Evolutionary conservation across 768 basidiomycete genomes (phyloP).

Genomic region (Hortiboletus flavorubellus): DNA sequence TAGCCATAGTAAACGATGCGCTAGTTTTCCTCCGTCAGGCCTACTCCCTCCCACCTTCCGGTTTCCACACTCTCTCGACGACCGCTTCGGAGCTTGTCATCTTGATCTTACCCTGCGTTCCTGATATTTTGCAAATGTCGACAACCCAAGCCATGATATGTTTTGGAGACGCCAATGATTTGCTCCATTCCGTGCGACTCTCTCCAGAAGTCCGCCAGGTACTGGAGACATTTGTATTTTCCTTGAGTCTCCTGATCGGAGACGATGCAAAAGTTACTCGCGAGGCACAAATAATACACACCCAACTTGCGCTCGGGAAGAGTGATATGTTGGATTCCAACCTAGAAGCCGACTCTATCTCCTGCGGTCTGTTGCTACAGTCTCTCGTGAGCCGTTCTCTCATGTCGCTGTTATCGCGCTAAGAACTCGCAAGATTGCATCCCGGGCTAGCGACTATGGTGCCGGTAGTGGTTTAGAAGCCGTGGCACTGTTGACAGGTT

Average conservation of each 20-base stretch:
- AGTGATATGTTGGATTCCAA: conserved; percentile 53
- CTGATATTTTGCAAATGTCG: conserved; percentile 60
- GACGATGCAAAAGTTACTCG: conserved; percentile 69
- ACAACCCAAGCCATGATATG: conserved; percentile 54
- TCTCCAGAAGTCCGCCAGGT: conserved; percentile 50
- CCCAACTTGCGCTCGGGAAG: conserved; percentile 57
- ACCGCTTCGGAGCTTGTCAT: conserved; percentile 65
- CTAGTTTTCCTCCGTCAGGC: conserved; percentile 57
- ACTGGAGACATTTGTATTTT: conserved; percentile 57
- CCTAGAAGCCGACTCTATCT: conserved; percentile 63
- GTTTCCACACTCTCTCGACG: conserved; percentile 52
- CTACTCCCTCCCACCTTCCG: conserved; percentile 46
- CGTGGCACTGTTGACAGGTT: conserved; percentile 51
- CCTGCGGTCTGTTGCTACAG: conserved; percentile 58
- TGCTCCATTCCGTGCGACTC: conserved; percentile 53
- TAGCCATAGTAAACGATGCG: conserved; percentile 59
- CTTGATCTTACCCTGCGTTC: conserved; percentile 57
- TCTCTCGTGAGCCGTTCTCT: conserved; percentile 47
- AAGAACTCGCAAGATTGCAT: conserved; percentile 44
- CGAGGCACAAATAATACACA: conserved; percentile 71
- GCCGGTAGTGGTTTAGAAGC: conserved; percentile 54
- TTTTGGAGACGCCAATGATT: conserved; percentile 47
- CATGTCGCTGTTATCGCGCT: background rate
- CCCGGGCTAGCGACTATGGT: conserved; percentile 59
- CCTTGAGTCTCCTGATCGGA: conserved; percentile 57